Evolutionary conservation across 2,329 filamentous ascomycete species (phyloP).

Genomic region (Beauveria rudraprayagi): DNA sequence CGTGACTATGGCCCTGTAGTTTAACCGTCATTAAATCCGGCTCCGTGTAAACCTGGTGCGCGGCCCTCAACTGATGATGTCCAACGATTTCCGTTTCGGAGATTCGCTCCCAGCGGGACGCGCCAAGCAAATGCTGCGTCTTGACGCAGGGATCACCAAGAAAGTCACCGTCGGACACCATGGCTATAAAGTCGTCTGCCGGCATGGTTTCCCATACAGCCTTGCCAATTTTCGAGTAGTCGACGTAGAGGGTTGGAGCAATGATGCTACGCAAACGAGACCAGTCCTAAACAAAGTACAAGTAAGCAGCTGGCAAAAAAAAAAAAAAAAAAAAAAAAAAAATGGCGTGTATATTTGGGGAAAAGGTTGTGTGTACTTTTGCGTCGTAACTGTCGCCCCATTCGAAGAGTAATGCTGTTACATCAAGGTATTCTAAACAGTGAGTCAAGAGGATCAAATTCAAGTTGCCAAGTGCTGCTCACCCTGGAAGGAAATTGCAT

Average conservation of each 20-base stretch:
- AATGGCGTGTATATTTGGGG: neutral
- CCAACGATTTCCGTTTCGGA: constrained; percentile 50
- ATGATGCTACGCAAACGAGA: neutral
- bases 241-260: neutral
- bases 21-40: constrained; percentile 43
- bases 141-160: constrained; percentile 52
- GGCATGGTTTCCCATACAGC: constrained; percentile 49
- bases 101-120: constrained; percentile 49
- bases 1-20: constrained; percentile 45
- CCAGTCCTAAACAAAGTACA: neutral
- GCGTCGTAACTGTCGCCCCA: neutral
- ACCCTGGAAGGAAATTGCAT: neutral
- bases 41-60: constrained; percentile 52
- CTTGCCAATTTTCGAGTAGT: neutral
- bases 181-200: constrained; percentile 51
- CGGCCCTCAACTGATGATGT: constrained; percentile 52
- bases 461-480: neutral
- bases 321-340: too few relatives aligned
- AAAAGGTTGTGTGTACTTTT: neutral
- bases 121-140: constrained; percentile 58
- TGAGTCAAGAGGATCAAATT: neutral
- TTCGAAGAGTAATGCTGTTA: neutral
- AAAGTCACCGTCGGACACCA: constrained; percentile 48
- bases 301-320: neutral
- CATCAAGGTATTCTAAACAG: neutral